Percentiles rank a stretch among this genome's conserved stretches.
These are phyloP conservation scores for Waltergamsia citrina DNA, from an alignment of 2,329 filamentous ascomycete species.

Conservation along the genomic window DNA sequence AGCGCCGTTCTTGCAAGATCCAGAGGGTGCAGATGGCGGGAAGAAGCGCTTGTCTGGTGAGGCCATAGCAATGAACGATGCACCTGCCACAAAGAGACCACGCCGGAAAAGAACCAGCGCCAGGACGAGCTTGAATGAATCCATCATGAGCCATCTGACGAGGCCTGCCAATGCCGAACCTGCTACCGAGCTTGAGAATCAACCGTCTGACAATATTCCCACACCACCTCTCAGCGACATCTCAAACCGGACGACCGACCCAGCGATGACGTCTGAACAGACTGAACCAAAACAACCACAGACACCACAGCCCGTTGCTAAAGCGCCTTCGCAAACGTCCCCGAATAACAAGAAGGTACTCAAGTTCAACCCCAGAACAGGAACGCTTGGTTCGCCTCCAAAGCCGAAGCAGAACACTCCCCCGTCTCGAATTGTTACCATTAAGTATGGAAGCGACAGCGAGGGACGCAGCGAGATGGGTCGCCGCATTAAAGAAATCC, in stretches of 20 bases:
- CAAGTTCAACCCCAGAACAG: conserved; percentile 48
- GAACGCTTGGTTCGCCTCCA: conserved; percentile 53
- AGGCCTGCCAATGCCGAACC: conserved; percentile 2
- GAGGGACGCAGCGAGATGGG: conserved; percentile 39
- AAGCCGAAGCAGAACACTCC: conserved; percentile 32
- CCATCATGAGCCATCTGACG: conserved; percentile 8
- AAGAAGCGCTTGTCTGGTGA: conserved; percentile 35
- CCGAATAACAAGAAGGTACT: conserved; percentile 38
- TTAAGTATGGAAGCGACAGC: conserved; percentile 49
- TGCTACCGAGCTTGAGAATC: not conserved
- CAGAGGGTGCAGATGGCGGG: conserved; percentile 11
- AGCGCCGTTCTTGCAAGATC: not conserved
- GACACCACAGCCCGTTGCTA: not conserved
- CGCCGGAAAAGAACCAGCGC: conserved; percentile 13
- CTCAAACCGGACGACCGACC: not conserved
- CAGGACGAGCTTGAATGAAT: conserved; percentile 5
- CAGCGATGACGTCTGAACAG: not conserved
- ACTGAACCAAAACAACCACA: not conserved
- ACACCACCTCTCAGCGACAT: conserved; percentile 9
- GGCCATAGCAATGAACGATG: conserved; percentile 11
- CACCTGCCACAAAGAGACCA: conserved; percentile 14
- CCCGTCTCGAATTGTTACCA: conserved; percentile 35
- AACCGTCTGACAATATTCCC: conserved; percentile 3
- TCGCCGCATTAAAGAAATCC: conserved; percentile 52
- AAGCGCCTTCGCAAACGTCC: conserved; percentile 6